Evolutionary conservation across 352 stramenopile genomes (phyloP).

Genomic region (Aphanomyces cochlioides): DNA sequence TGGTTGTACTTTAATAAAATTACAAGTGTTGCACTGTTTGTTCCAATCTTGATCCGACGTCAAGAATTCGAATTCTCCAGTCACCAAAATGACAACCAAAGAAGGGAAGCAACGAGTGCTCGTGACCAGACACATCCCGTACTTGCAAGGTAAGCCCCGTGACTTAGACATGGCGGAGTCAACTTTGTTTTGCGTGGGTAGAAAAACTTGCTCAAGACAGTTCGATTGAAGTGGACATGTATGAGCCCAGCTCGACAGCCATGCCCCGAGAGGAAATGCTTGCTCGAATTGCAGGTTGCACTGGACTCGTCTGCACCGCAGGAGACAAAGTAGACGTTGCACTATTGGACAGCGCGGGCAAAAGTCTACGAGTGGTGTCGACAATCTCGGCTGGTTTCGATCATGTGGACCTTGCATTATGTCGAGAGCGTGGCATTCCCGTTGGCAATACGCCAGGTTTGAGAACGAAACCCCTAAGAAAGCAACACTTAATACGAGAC

Average conservation of each 20-base stretch:
- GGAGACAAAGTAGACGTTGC: constrained; percentile 64
- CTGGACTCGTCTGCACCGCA: constrained; percentile 57
- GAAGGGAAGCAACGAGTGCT: constrained; percentile 6
- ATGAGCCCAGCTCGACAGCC: background rate
- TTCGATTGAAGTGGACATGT: constrained; percentile 20
- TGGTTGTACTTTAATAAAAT: too few relatives aligned
- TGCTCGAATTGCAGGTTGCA: constrained; percentile 36
- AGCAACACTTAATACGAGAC: background rate
- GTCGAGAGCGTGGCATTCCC: constrained; percentile 53
- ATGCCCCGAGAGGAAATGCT: constrained; percentile 19
- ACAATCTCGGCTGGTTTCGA: constrained; percentile 90
- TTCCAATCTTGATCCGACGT: too few relatives aligned
- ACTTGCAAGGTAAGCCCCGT: constrained; percentile 17
- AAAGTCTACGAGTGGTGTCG: constrained; percentile 57
- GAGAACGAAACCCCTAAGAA: background rate
- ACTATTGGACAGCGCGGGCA: constrained; percentile 51
- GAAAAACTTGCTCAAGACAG: constrained; percentile 20
- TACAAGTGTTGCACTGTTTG: too few relatives aligned
- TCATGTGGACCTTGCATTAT: constrained; percentile 85
- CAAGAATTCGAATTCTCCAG: constrained; percentile 1
- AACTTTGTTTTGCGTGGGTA: background rate
- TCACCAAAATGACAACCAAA: background rate
- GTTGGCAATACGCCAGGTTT: constrained; percentile 78
- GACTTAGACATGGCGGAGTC: background rate
- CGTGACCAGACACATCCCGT: constrained; percentile 24